A percentile compares a stretch with the other conserved stretches of the same genome.
Conservation (phyloP, 2,329 filamentous ascomycete species). For the Pyrenophora teres region DNA sequence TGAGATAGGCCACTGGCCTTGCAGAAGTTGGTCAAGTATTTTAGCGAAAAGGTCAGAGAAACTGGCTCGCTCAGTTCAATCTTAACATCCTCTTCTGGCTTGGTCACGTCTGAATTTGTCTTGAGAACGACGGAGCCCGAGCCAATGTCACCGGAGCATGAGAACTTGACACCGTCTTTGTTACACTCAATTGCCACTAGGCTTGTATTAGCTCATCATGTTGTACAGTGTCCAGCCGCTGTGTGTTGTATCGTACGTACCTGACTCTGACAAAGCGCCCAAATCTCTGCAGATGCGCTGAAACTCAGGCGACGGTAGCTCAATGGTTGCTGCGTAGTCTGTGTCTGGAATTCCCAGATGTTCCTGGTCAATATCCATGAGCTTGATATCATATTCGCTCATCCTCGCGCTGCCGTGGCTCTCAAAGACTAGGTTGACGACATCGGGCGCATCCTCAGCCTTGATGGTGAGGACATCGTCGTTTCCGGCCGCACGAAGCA, state of each 20-base stretch:
- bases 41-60: conserved; percentile 93
- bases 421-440: conserved; percentile 95
- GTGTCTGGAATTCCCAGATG: conserved; percentile 98
- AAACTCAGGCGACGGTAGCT: conserved; percentile 88
- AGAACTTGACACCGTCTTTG: conserved; percentile 97
- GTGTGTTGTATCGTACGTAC: conserved; percentile 58
- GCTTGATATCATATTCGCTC: conserved; percentile 99
- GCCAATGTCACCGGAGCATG: conserved; percentile 91
- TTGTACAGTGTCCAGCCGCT: conserved; percentile 1
- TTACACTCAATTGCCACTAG: conserved; percentile 91
- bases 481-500: conserved; percentile 89
- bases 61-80: conserved; percentile 94
- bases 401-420: conserved; percentile 84
- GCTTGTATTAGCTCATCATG: conserved; percentile 27
- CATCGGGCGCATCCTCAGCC: conserved; percentile 95
- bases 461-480: conserved; percentile 96
- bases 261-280: conserved; percentile 90
- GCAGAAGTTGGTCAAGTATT: conserved; percentile 99
- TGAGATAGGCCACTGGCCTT: conserved; percentile 86
- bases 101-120: conserved; percentile 85
- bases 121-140: conserved; percentile 92
- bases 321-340: conserved; percentile 92
- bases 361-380: conserved; percentile 99
- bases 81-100: conserved; percentile 81
- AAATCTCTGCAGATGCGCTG: conserved; percentile 93